Percentiles rank a stretch among this genome's conserved stretches.
Evolutionary conservation across 2,329 filamentous ascomycete species (phyloP).

Genomic region (Exserohilum rostratum): DNA sequence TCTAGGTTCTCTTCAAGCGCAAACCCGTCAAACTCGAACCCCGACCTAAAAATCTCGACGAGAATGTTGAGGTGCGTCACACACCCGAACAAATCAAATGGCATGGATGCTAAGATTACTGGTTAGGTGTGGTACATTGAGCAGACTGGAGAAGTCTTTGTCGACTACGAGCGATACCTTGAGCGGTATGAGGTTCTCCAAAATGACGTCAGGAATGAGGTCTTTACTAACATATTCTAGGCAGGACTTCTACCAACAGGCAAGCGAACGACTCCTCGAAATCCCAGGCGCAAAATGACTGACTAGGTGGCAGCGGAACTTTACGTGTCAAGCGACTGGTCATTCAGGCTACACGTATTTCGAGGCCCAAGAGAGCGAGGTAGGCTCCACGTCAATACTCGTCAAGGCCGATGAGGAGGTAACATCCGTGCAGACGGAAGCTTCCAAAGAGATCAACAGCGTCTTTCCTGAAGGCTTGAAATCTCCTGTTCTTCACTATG

Average conservation of each 20-base stretch:
- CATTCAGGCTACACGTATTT: conserved; percentile 92
- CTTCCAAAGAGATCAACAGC: conserved; percentile 86
- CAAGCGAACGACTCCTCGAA: conserved; percentile 49
- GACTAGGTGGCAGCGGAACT: conserved; percentile 68
- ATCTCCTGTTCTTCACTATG: conserved; percentile 84
- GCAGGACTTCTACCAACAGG: conserved; percentile 93
- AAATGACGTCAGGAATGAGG: conserved; percentile 28
- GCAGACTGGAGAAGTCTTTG: conserved; percentile 88
- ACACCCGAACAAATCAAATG: conserved; percentile 11
- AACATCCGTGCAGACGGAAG: conserved; percentile 56
- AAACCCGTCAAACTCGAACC: conserved; percentile 88
- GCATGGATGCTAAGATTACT: conserved; percentile 34
- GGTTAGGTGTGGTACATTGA: conserved; percentile 86
- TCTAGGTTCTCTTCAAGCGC: conserved; percentile 90
- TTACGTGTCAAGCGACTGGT: conserved; percentile 95
- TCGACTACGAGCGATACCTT: conserved; percentile 86
- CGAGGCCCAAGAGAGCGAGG: conserved; percentile 89
- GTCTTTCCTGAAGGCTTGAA: conserved; percentile 91
- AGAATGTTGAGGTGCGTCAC: conserved; percentile 76
- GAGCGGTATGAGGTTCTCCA: conserved; percentile 66
- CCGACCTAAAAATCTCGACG: conserved; percentile 74
- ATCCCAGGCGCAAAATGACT: conserved; percentile 9
- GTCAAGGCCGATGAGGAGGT: conserved; percentile 34
- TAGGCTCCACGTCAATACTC: conserved; percentile 55
- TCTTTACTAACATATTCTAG: conserved; percentile 54